Base-by-base conservation (phyloP, 106 monocot species). In the Platanthera zijinensis region DNA sequence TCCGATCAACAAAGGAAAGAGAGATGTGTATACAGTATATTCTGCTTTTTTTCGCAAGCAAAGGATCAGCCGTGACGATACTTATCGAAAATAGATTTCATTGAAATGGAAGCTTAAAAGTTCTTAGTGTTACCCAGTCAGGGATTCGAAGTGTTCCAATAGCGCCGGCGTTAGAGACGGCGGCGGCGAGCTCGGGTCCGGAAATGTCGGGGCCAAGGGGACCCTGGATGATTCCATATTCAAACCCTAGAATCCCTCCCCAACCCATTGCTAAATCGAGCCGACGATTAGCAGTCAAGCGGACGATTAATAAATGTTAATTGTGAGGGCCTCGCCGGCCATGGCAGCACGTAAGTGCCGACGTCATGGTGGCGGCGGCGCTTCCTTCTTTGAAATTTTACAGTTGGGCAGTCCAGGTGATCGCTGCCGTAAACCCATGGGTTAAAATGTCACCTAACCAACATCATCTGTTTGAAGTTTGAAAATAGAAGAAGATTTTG, bases 141-240 rank as follows among this genome's bases (percentile, higher is more conserved):
- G 92, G 89, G 10, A 82, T 84, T 67, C 87, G 82, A 57, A 92
- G 89, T 72, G 86, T 66, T 3, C 87, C 89, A 71, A 92, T 82
- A 61, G 79, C 87, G 28, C 92, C 92, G 64, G 92, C 87, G 57
- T 92, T 90, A 57, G 92, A 87, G 18, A 92, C 92, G 76, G 92
- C 87, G n/a, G 92, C 87, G 71, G 82, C 89, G 78, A 92, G 89
- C 50, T 92, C 87, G 21, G 92, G 89, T 57, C 92, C 87, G 45
- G 92, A 92, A 63, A 90, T 90, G 82, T 92, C 92, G 57, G 92
- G 92, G 4, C 92, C 92, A n/a, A 92, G 89, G 10, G 92, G 87
- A 2, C 78, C 92, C 82, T 92, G 92, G n/a, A 92, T 83, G 77
- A 92, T 76, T 79, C 92, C 92, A 70, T 92, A 84, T 4, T 92